A percentile compares a stretch with the other conserved stretches of the same genome.
Evolutionary conservation across 2,329 filamentous ascomycete genomes (phyloP).

Genomic region (Chaetomium strumarium): DNA sequence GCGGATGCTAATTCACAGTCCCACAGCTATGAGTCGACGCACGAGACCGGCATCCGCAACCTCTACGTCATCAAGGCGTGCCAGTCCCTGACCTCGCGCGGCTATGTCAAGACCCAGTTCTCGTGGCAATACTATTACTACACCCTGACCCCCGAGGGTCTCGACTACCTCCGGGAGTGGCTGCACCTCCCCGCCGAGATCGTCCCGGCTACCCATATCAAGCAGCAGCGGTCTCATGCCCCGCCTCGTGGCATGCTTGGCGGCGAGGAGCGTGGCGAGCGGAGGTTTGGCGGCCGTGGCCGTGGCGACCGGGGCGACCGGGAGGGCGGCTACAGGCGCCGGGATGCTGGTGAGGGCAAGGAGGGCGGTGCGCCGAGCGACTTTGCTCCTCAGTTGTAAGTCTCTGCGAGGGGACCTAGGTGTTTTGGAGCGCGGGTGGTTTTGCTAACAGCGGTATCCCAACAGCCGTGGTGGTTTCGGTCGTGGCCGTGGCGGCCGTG

Average conservation of each 20-base stretch:
- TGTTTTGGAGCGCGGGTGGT: background rate
- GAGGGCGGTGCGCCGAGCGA: conserved; percentile 88
- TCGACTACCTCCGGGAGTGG: conserved; percentile 99
- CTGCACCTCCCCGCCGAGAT: conserved; percentile 99
- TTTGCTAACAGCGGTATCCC: conserved; percentile 2
- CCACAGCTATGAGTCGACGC: conserved; percentile 38
- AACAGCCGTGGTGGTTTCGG: conserved; percentile 77
- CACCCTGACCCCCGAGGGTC: conserved; percentile 94
- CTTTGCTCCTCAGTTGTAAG: conserved; percentile 86
- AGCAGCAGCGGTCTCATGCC: conserved; percentile 98
- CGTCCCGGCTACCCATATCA: conserved; percentile 99
- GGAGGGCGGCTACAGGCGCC: conserved; percentile 87
- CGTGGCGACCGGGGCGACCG: conserved; percentile 73
- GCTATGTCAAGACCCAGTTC: conserved; percentile 99
- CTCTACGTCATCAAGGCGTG: conserved; percentile 98
- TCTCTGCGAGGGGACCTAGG: background rate
- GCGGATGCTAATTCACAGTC: conserved; percentile 20
- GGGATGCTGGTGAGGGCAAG: conserved; percentile 81
- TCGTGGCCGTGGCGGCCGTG: conserved; percentile 79
- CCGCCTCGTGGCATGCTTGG: conserved; percentile 98
- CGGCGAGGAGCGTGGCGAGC: conserved; percentile 75
- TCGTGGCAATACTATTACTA: conserved; percentile 99
- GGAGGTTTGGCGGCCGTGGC: conserved; percentile 73
- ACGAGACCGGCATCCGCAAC: conserved; percentile 99
- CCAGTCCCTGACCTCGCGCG: conserved; percentile 96